A percentile compares a stretch with the other conserved stretches of the same genome.
phyloP scores from a whole-genome alignment of 306 rosid species.

The Benincasa hispida region DNA sequence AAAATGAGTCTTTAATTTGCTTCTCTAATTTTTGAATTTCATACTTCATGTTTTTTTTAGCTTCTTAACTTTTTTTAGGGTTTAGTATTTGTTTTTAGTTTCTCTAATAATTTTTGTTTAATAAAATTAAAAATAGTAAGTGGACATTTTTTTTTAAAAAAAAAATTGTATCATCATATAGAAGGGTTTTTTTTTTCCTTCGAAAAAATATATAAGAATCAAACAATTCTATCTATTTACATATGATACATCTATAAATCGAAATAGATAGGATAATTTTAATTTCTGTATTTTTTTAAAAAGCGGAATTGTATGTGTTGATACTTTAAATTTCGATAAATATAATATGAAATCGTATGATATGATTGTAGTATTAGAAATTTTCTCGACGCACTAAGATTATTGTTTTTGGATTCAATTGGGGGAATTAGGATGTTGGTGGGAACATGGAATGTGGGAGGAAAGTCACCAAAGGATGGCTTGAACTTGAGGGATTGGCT shows the following conservation, averaged over 20 bases:
- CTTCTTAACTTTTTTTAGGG: no score
- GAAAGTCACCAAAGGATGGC: slow-evolving; percentile 56
- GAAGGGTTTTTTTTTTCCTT: no score
- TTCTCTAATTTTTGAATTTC: not conserved
- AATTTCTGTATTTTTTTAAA: not conserved
- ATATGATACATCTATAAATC: not conserved
- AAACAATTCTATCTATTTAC: not conserved
- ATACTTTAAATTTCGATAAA: not conserved
- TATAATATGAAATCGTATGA: not conserved
- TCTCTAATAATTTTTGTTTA: no score
- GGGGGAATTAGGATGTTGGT: slow-evolving; percentile 44
- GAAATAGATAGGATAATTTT: not conserved
- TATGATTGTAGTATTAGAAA: not conserved
- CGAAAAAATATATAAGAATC: no score
- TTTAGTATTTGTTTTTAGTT: not conserved
- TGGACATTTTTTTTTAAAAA: no score
- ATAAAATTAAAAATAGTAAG: no score
- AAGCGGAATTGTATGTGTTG: not conserved
- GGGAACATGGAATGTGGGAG: slow-evolving; percentile 98
- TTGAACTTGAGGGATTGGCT: slow-evolving; percentile 70
- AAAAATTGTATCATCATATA: no score
- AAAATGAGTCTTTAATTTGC: not conserved
- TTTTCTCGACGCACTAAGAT: not conserved
- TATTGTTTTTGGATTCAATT: not conserved
- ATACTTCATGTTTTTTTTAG: no score